Evolutionary conservation across 306 rosid genomes (phyloP).

Genomic region (Quercus glauca): DNA sequence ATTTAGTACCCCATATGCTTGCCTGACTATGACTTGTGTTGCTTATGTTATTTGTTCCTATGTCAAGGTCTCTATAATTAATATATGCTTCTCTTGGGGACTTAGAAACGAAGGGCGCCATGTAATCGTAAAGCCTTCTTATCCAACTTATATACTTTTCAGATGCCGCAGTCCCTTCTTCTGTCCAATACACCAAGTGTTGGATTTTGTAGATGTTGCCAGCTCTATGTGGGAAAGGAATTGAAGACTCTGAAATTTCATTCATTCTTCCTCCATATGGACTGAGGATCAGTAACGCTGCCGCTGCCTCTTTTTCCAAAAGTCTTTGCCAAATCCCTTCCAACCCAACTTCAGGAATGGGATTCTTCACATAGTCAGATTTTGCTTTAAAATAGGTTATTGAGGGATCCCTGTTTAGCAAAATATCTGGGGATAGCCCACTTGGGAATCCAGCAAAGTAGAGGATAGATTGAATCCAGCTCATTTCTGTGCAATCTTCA

Average conservation of each 20-base stretch:
- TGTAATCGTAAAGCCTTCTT: not conserved
- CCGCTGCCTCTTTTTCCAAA: not conserved
- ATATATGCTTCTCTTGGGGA: not conserved
- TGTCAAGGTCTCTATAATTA: constrained; percentile 1
- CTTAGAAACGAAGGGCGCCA: not conserved
- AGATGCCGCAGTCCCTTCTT: not conserved
- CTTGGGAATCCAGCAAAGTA: not conserved
- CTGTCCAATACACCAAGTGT: constrained; percentile 5
- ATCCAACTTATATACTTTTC: not conserved
- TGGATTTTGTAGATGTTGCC: constrained; percentile 14
- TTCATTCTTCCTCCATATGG: constrained; percentile 19
- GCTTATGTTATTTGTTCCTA: not conserved
- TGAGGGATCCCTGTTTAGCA: constrained; percentile 14
- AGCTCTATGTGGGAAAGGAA: constrained; percentile 21
- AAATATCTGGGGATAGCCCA: constrained; percentile 14
- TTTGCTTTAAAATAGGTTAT: constrained; percentile 21
- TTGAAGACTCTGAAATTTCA: not conserved
- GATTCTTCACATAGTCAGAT: constrained; percentile 28
- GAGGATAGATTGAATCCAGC: constrained; percentile 30
- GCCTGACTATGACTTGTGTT: not conserved
- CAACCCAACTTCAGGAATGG: constrained; percentile 12
- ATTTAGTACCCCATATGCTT: not conserved
- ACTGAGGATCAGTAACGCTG: not conserved
- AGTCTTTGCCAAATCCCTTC: constrained; percentile 17
- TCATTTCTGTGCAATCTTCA: constrained; percentile 11